phyloP scores from a whole-genome alignment of 305 asterid species.

The Solanum hybrid region DNA sequence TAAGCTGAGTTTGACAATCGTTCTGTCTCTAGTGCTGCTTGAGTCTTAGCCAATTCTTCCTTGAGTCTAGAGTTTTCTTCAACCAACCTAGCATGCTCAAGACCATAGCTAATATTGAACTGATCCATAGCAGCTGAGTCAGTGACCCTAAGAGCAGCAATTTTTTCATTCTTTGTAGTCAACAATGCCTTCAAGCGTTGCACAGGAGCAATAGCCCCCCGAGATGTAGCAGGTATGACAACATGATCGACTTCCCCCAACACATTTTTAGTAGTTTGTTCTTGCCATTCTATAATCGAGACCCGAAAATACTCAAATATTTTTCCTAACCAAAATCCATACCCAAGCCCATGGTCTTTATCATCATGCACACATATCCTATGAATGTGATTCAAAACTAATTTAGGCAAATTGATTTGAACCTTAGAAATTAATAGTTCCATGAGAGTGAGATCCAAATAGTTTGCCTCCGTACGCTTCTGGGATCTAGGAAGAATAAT shows the following conservation, averaged over 20 bases:
- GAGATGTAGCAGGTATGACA: background rate
- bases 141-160: background rate
- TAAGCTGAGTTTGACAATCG: background rate
- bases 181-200: background rate
- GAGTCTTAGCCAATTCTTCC: background rate
- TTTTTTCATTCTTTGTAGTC: too few relatives aligned
- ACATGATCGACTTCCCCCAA: background rate
- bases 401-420: background rate
- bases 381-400: background rate
- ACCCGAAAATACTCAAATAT: background rate
- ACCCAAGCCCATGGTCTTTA: background rate
- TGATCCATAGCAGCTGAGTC: background rate
- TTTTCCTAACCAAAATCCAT: background rate
- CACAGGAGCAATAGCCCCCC: background rate
- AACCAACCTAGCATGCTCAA: background rate
- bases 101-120: background rate
- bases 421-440: background rate
- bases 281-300: background rate
- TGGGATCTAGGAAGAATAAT: background rate
- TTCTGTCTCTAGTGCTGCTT: background rate
- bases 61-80: background rate
- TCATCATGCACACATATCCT: background rate
- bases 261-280: background rate
- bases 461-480: background rate
- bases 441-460: background rate